These are phyloP conservation scores for Pseudogymnoascus sp. DNA, from an alignment of 2,329 filamentous ascomycete genomes.

Conservation along the genomic window DNA sequence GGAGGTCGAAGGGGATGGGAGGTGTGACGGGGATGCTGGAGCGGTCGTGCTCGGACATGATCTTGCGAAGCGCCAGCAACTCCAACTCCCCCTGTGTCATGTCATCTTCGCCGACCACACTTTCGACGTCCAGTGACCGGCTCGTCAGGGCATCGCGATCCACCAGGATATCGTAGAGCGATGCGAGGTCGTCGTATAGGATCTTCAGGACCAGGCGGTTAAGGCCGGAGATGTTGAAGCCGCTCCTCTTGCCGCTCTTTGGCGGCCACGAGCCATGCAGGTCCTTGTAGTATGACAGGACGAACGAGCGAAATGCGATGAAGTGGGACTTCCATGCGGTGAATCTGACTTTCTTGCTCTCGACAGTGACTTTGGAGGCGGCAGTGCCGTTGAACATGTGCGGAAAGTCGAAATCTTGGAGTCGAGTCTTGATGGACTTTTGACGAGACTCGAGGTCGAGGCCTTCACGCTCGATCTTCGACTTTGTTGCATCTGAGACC, in stretches of 20 bases:
- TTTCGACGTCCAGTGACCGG: constrained; percentile 55
- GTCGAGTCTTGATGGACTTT: constrained; percentile 58
- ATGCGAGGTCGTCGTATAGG: constrained; percentile 77
- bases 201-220: constrained; percentile 76
- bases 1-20: constrained; percentile 83
- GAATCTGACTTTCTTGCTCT: constrained; percentile 73
- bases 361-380: constrained; percentile 68
- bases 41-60: constrained; percentile 82
- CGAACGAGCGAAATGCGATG: constrained; percentile 57
- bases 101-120: constrained; percentile 40
- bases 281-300: constrained; percentile 55
- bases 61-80: constrained; percentile 62
- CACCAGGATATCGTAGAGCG: constrained; percentile 80
- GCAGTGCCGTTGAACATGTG: constrained; percentile 82
- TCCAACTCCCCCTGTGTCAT: constrained; percentile 48
- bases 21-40: constrained; percentile 84
- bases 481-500: constrained; percentile 62
- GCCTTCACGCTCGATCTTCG: constrained; percentile 73
- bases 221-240: constrained; percentile 74
- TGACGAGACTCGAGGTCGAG: constrained; percentile 70
- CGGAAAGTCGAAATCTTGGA: constrained; percentile 89
- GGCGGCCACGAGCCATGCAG: constrained; percentile 77
- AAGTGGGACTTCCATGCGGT: constrained; percentile 76
- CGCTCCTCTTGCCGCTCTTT: constrained; percentile 88
- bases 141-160: constrained; percentile 73